These are phyloP conservation scores for Phialemonium atrogriseum DNA, from an alignment of 2,329 filamentous ascomycete genomes.

Conservation along the genomic window DNA sequence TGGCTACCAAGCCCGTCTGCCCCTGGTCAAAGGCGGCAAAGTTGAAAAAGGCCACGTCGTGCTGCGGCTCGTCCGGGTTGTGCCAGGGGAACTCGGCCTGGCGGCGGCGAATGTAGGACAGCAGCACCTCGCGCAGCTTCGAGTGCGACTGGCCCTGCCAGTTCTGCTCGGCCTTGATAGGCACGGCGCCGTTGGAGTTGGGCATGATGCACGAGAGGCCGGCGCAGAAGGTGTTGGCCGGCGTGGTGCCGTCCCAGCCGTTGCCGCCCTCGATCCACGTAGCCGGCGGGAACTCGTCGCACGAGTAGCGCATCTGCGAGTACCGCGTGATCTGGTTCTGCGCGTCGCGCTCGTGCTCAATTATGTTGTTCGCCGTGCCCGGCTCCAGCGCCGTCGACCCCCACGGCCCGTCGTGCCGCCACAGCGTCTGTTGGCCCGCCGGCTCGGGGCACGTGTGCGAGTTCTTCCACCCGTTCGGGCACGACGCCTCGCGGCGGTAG, in stretches of 20 bases:
- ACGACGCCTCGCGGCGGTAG: conserved; percentile 4
- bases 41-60: conserved; percentile 3
- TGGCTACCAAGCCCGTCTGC: too few species aligned
- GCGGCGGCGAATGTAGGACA: too few species aligned
- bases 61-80: too few species aligned
- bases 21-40: too few species aligned
- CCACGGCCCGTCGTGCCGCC: conserved; percentile 12
- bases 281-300: conserved; percentile 21
- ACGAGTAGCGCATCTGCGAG: conserved; percentile 15
- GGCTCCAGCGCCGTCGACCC: conserved; percentile 8
- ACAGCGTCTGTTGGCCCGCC: conserved; percentile 6
- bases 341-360: background rate
- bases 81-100: too few species aligned
- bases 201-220: conserved; percentile 7
- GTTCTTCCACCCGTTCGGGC: conserved; percentile 6
- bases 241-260: background rate
- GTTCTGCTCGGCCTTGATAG: conserved; percentile 12
- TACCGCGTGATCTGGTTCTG: conserved; percentile 2
- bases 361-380: conserved; percentile 4
- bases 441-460: conserved; percentile 7
- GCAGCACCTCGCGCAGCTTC: too few species aligned
- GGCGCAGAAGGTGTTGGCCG: conserved; percentile 9
- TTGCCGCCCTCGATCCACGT: conserved; percentile 18
- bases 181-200: too few species aligned
- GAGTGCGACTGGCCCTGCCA: conserved; percentile 2